phyloP scores from a whole-genome alignment of 192 early-diverging fungal species.

The Backusella westeae region DNA sequence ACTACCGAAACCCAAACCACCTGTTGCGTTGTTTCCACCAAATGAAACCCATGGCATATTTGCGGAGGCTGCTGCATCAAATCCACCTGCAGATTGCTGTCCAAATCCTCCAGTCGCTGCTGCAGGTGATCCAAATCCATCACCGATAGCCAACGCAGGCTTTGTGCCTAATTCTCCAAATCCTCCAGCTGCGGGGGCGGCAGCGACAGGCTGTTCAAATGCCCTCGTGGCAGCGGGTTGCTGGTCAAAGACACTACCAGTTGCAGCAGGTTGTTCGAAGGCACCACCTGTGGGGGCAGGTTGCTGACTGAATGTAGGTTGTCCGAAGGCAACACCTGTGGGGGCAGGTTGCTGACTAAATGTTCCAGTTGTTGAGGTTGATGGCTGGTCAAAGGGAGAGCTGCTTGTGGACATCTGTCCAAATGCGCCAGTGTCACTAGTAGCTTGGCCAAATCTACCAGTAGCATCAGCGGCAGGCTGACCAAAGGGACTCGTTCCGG shows the following conservation, averaged over 20 bases:
- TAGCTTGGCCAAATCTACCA: slow-evolving; percentile 25
- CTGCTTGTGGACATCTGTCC: slow-evolving; percentile 23
- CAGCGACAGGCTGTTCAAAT: slow-evolving; percentile 26
- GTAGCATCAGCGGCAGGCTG: slow-evolving; percentile 18
- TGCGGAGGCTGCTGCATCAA: slow-evolving; percentile 28
- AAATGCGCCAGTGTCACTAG: slow-evolving; percentile 13
- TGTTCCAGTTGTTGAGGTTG: slow-evolving; percentile 7
- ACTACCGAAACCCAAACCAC: too few species aligned
- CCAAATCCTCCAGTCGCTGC: not conserved
- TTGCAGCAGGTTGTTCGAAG: not conserved
- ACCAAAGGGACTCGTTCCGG: slow-evolving; percentile 22
- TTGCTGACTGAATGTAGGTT: slow-evolving; percentile 16
- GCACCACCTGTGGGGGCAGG: not conserved
- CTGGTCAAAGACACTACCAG: slow-evolving; percentile 11
- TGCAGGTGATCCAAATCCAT: slow-evolving; percentile 28
- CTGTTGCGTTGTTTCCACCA: slow-evolving; percentile 10
- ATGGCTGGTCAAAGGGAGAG: slow-evolving; percentile 24
- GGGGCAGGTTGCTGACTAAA: slow-evolving; percentile 14
- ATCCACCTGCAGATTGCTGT: slow-evolving; percentile 13
- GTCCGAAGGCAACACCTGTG: not conserved
- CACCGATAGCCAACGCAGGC: not conserved
- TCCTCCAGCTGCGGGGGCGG: slow-evolving; percentile 25
- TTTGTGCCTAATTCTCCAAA: not conserved
- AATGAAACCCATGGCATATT: slow-evolving; percentile 25
- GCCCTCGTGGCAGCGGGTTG: not conserved